Evolutionary conservation across 306 rosid species (phyloP).

Genomic region (Cyclanthera cordifolia): DNA sequence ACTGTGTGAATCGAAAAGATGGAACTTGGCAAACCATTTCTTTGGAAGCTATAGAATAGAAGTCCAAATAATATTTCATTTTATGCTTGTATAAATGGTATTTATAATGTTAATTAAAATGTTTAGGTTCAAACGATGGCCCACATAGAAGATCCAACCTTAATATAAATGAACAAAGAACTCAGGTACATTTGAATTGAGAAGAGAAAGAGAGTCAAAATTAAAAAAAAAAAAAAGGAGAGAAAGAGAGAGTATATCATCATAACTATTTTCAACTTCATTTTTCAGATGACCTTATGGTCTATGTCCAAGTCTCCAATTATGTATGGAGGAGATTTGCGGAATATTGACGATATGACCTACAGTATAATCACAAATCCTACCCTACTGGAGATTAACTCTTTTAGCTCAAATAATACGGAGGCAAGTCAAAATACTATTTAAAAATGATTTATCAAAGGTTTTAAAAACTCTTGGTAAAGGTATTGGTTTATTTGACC

Average conservation of each 20-base stretch:
- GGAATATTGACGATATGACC: constrained; percentile 44
- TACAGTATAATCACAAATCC: constrained; percentile 52
- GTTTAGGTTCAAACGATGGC: constrained; percentile 65
- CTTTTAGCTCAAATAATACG: constrained; percentile 57
- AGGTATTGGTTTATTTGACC: too few species aligned
- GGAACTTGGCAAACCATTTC: neutral
- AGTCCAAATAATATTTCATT: neutral
- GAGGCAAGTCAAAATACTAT: constrained; percentile 42
- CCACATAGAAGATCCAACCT: constrained; percentile 55
- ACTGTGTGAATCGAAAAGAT: neutral
- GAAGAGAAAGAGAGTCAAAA: too few species aligned
- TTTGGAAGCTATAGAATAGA: neutral
- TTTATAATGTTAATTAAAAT: constrained; percentile 8
- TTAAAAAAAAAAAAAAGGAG: neutral
- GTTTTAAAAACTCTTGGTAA: too few species aligned
- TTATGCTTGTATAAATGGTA: neutral
- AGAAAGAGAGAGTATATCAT: neutral
- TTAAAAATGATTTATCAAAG: neutral
- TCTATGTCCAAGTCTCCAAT: constrained; percentile 89
- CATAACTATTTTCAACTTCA: neutral
- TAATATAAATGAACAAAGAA: constrained; percentile 49
- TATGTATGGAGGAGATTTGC: constrained; percentile 91
- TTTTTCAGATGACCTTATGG: constrained; percentile 78
- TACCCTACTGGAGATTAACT: constrained; percentile 59
- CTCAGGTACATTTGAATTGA: constrained; percentile 47